Base-by-base conservation (phyloP, 1,284 basidiomycete species). In the Termitomyces sp. region DNA sequence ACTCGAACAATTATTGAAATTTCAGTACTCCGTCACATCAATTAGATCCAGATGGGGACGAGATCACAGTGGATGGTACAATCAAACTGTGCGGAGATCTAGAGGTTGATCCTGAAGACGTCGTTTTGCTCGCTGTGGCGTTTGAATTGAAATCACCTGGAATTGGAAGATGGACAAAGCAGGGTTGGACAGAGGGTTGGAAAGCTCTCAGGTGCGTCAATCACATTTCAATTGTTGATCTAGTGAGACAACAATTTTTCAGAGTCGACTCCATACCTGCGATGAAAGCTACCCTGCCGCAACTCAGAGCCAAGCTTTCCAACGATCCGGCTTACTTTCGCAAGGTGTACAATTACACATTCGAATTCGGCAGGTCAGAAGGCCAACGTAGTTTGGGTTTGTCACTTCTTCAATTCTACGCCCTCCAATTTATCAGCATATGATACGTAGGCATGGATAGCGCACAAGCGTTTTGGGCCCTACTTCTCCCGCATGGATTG, bases 281-380 rank as follows among this genome's bases (percentile, higher is more conserved):
- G 8, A 92, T 96, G 84, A 82, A 82, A 64, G 64, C 67, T 2
- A 70, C 81, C 15, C 73, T 96, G 13, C 67, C 75, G 1, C 73
- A 71, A 31, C 72, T 96, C 54, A 78, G 86, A 40, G 70, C 76
- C 48, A 82, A 83, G 64, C 82, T 96, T 40, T 79, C 77, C 24
- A 74, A 78, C 6, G 86, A 95, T 64, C 75, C 84, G 0, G 74
- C 70, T 0, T 93, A 93, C 71, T 98, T 96, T 73, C 82, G 82
- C 59, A 83, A 85, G 60, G 92, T 98, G 9, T 99, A 98, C 74
- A 82, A 82, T 61, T 89, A 88, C 70, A 90, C 92, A 0, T 99
- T 98, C 66, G 83, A 88, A 58, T 92, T 98, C 70, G 90, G 86
- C 26, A 84, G 88, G 56, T 69, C 76, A 17, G 84, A 90, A 53